These are phyloP conservation scores for Cercophora samala DNA, from an alignment of 495 filamentous ascomycete genomes.

Conservation along the genomic window DNA sequence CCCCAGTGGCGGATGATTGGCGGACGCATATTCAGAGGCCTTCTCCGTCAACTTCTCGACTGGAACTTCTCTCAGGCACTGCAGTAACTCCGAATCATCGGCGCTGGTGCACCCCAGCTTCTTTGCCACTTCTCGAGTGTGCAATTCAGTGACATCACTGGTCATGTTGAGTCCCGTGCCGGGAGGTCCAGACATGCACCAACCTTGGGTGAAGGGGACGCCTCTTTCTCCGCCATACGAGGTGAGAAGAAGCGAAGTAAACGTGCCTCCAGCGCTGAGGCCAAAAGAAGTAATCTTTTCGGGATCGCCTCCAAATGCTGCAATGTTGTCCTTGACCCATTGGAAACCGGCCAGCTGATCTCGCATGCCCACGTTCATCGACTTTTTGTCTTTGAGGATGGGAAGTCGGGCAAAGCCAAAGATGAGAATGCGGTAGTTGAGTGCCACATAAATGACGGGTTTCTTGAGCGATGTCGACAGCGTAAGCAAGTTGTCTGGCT, in stretches of 20 bases:
- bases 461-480: slow-evolving; percentile 38
- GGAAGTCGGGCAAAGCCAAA: slow-evolving; percentile 29
- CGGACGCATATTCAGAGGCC: slow-evolving; percentile 25
- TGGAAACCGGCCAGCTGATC: slow-evolving; percentile 29
- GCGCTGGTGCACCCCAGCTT: slow-evolving; percentile 19
- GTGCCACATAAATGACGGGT: slow-evolving; percentile 33
- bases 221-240: slow-evolving; percentile 34
- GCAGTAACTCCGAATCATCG: slow-evolving; percentile 28
- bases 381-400: slow-evolving; percentile 23
- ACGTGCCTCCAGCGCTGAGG: slow-evolving; percentile 18
- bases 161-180: slow-evolving; percentile 43
- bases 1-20: slow-evolving; percentile 25
- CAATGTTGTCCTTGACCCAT: slow-evolving; percentile 46
- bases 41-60: slow-evolving; percentile 32
- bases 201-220: slow-evolving; percentile 33
- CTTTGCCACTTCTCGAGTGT: slow-evolving; percentile 36
- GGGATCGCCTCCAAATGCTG: slow-evolving; percentile 19
- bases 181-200: slow-evolving; percentile 45
- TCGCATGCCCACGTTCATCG: slow-evolving; percentile 32
- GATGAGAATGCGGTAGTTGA: slow-evolving; percentile 31
- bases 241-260: slow-evolving; percentile 36
- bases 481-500: slow-evolving; percentile 37
- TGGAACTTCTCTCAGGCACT: slow-evolving; percentile 34
- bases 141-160: slow-evolving; percentile 33
- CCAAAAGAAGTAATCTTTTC: slow-evolving; percentile 33